These are phyloP conservation scores for Macrolepiota fuliginosa DNA, from an alignment of 768 basidiomycete genomes.

Conservation along the genomic window DNA sequence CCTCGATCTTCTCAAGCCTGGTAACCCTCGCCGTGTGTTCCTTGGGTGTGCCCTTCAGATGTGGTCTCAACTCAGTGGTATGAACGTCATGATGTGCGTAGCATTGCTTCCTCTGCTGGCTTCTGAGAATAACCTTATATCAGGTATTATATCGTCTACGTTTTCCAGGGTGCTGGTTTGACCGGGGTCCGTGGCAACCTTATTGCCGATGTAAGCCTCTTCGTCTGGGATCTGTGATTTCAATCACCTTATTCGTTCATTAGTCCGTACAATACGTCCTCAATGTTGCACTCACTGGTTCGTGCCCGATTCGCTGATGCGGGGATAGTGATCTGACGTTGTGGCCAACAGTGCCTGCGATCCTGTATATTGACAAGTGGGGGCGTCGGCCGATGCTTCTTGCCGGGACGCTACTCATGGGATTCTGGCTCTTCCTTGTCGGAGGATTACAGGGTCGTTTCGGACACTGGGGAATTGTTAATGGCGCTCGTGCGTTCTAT, in stretches of 20 bases:
- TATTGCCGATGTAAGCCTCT: conserved; percentile 50
- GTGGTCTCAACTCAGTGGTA: conserved; percentile 76
- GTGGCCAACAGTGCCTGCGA: conserved; percentile 42
- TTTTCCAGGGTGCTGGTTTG: conserved; percentile 77
- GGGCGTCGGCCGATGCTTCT: conserved; percentile 78
- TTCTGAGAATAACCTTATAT: background rate
- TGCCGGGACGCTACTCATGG: conserved; percentile 64
- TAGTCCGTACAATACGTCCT: conserved; percentile 66
- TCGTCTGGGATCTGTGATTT: background rate
- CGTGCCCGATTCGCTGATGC: conserved; percentile 39
- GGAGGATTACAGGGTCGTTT: conserved; percentile 71
- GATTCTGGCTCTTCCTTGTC: conserved; percentile 75
- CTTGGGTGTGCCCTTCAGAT: conserved; percentile 73
- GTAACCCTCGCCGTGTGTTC: conserved; percentile 66
- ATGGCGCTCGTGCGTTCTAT: conserved; percentile 27
- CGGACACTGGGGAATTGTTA: conserved; percentile 57
- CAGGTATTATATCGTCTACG: conserved; percentile 66
- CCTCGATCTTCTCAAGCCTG: conserved; percentile 61
- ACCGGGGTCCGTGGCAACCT: conserved; percentile 72
- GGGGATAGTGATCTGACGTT: conserved; percentile 24
- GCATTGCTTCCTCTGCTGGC: background rate
- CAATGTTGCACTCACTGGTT: conserved; percentile 40
- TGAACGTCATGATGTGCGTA: conserved; percentile 79
- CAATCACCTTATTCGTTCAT: background rate
- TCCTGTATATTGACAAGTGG: conserved; percentile 73